Evolutionary conservation across 805 yeast species (phyloP), one percentile per base, ranked within the genome.

Genomic region (Pichia paraexigua): DNA sequence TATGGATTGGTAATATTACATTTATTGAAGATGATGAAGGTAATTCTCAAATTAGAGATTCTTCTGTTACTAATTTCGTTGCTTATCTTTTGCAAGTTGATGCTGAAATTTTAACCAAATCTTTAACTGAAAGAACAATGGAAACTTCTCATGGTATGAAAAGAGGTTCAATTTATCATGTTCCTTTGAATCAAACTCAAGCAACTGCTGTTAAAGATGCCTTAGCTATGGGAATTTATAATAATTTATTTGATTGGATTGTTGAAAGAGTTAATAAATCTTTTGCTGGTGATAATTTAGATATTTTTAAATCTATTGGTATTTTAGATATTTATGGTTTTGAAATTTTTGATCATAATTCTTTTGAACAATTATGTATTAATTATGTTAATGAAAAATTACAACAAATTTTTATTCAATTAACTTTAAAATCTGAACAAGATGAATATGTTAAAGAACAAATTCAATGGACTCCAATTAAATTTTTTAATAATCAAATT

Each of bases 171-270:
- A 82, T 92, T 9, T 94, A 92, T 64, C 97, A 94, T 65, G 94
- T 89, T 43, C 98, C 99, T 2, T 76, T 94, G 58, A 94, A 94
- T 63, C 75, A 78, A 37, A 90, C 86, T 1, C 99, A 94, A 69
- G 98, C 99, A 0, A 84, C 84, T 2, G 96, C 99, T 0, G 97
- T 90, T 13, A 80, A 91, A 60, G 98, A 94, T 68, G 97, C 97
- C 5, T 73, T 94, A 47, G 96, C 98, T 6, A 94, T 91, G 70
- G 97, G 96, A 2, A 76, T 94, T 46, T 94, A 94, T 72, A 89
- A 82, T 66, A 91, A 91, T 62, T 71, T 94, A 52, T 94, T 94
- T 63, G 98, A 94, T 55, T 91, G 98, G 97, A 90, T 94, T 62
- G 98, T 94, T 18, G 87, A 76, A 50, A 80, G 98, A 63, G 96